A percentile compares a stretch with the other conserved stretches of the same genome.
phyloP scores from a whole-genome alignment of 768 basidiomycete genomes.

The Paxillus ammoniavirescens region DNA sequence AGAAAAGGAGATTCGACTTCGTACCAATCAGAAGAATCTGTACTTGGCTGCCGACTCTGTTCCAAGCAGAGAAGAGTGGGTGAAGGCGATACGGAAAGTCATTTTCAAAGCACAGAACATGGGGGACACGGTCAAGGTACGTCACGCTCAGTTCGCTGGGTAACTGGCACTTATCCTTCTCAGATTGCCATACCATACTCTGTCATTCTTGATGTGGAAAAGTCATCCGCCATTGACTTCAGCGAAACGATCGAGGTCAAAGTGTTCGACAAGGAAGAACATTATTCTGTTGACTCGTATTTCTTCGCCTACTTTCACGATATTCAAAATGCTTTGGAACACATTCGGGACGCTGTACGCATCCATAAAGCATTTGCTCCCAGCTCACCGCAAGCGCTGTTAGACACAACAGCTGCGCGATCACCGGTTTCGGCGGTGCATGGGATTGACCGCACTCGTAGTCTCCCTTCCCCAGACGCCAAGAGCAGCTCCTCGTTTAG shows the following conservation, averaged over 20 bases:
- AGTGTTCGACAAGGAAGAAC: constrained; percentile 77
- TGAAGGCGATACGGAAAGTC: constrained; percentile 89
- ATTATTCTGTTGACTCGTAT: constrained; percentile 79
- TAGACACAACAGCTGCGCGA: constrained; percentile 61
- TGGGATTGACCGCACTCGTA: constrained; percentile 40
- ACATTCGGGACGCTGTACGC: constrained; percentile 78
- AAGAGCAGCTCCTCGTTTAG: constrained; percentile 52
- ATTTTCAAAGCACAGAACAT: constrained; percentile 96
- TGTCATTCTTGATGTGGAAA: constrained; percentile 84
- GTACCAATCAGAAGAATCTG: constrained; percentile 79
- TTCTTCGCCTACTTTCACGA: constrained; percentile 96
- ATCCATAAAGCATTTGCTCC: constrained; percentile 39
- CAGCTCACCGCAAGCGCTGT: constrained; percentile 31
- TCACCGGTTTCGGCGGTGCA: constrained; percentile 23
- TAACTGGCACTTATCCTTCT: constrained; percentile 6
- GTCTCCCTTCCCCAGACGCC: constrained; percentile 33
- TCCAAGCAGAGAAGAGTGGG: constrained; percentile 90
- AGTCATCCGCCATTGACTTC: constrained; percentile 88
- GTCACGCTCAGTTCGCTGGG: constrained; percentile 3
- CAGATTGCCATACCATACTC: constrained; percentile 95
- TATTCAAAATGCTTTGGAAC: constrained; percentile 69
- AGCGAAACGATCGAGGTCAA: constrained; percentile 96
- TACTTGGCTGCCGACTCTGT: constrained; percentile 74
- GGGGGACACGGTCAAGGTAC: constrained; percentile 92
- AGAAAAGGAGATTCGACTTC: constrained; percentile 78